Conservation (phyloP, 31 red algal genomes). For the Endocladia muricata region DNA sequence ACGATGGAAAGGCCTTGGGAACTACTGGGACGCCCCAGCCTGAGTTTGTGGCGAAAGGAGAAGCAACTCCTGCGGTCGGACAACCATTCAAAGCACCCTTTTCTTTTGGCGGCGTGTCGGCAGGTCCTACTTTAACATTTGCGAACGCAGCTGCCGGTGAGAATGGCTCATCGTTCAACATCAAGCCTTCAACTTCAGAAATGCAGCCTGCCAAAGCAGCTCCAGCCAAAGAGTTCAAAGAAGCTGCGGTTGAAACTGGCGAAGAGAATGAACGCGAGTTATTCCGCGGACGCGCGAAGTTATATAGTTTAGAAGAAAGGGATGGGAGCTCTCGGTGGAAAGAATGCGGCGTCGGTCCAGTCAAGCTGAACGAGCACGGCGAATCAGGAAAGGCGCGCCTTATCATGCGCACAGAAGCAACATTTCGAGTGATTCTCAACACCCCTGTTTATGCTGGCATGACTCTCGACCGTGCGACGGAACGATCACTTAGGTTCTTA, state of each 20-base stretch:
- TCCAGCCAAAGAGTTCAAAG: conserved; percentile 32
- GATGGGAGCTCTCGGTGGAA: conserved; percentile 54
- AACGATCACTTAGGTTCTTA: conserved; percentile 52
- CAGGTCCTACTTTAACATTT: conserved; percentile 16
- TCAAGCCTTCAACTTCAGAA: neutral
- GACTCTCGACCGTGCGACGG: conserved; percentile 54
- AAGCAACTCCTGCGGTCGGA: neutral
- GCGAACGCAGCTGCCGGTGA: conserved; percentile 27
- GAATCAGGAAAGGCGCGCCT: conserved; percentile 38
- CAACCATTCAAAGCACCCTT: no score
- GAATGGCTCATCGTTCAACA: conserved; percentile 11
- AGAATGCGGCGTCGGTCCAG: conserved; percentile 73
- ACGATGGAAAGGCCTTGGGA: neutral
- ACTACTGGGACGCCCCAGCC: neutral
- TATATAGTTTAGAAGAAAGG: conserved; percentile 60
- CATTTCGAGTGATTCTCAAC: conserved; percentile 82
- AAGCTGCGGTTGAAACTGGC: conserved; percentile 46
- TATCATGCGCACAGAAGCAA: conserved; percentile 88
- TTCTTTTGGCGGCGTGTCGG: conserved; percentile 33
- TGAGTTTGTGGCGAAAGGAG: neutral
- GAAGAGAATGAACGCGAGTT: conserved; percentile 74
- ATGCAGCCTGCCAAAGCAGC: neutral
- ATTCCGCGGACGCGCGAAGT: conserved; percentile 57
- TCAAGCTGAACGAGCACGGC: conserved; percentile 63
- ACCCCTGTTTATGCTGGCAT: conserved; percentile 46